Conservation (phyloP, 2,329 filamentous ascomycete species). For the Madurella fahalii region DNA sequence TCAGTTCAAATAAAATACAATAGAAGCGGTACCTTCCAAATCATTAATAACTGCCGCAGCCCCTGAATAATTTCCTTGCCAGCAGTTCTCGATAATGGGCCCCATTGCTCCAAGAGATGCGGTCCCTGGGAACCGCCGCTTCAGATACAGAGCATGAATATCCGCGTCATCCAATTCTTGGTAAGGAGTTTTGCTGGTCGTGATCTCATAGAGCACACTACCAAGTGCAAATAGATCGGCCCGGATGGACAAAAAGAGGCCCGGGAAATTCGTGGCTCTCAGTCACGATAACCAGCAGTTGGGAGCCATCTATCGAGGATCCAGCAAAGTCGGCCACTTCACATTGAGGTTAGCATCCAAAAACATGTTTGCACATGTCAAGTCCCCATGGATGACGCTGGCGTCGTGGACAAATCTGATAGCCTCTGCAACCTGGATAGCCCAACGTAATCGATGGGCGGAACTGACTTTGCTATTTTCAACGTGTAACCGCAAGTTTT, state of each 20-base stretch:
- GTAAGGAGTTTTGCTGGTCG: neutral
- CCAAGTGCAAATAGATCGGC: neutral
- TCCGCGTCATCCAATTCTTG: neutral
- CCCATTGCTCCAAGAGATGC: neutral
- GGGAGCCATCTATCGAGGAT: neutral
- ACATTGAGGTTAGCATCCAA: neutral
- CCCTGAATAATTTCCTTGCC: neutral
- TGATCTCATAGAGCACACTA: constrained; percentile 1
- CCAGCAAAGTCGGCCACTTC: constrained; percentile 2
- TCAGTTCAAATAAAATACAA: too few relatives aligned
- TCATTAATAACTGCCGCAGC: neutral
- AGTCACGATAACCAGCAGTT: neutral
- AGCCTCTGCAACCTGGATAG: neutral
- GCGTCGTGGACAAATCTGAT: constrained; percentile 2
- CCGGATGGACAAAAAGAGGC: neutral
- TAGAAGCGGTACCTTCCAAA: too few relatives aligned
- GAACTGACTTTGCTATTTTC: neutral
- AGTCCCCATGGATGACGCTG: constrained; percentile 1
- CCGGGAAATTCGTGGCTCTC: neutral
- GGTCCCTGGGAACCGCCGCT: neutral
- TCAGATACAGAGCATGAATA: neutral
- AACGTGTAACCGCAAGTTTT: too few relatives aligned
- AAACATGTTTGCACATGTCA: neutral
- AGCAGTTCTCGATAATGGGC: neutral
- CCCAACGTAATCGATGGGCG: neutral